These are phyloP conservation scores for Pontederia paniculata DNA, from an alignment of 176 grass and related monocot species.

Conservation along the genomic window DNA sequence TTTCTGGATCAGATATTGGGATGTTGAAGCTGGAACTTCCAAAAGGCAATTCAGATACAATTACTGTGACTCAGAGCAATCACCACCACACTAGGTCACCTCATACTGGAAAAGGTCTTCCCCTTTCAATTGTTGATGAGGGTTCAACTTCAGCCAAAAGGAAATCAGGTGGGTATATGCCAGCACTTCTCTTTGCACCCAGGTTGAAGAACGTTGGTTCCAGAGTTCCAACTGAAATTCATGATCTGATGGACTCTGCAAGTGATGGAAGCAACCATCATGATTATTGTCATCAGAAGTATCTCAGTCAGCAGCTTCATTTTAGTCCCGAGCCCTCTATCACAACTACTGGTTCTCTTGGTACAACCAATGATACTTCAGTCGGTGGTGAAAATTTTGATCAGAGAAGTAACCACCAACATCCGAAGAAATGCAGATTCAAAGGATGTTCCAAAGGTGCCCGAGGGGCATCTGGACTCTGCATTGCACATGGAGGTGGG, in stretches of 20 bases:
- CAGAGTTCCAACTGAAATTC: constrained; percentile 3
- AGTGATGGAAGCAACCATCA: constrained; percentile 17
- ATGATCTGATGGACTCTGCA: constrained; percentile 18
- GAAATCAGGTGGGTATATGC: constrained; percentile 56
- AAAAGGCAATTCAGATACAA: constrained; percentile 31
- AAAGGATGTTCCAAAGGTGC: constrained; percentile 78
- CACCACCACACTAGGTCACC: constrained; percentile 15
- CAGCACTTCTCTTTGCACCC: constrained; percentile 55
- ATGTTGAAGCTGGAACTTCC: constrained; percentile 41
- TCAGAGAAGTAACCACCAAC: constrained; percentile 38
- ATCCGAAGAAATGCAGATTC: constrained; percentile 83
- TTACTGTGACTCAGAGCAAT: constrained; percentile 1
- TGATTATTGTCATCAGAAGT: background rate
- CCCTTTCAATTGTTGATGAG: constrained; percentile 51
- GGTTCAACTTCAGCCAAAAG: constrained; percentile 85
- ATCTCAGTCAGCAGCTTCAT: constrained; percentile 19
- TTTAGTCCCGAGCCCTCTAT: constrained; percentile 45
- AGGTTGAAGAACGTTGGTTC: constrained; percentile 31
- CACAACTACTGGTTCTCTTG: constrained; percentile 42
- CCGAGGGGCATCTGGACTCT: constrained; percentile 67
- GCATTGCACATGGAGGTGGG: constrained; percentile 82
- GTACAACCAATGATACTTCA: constrained; percentile 28
- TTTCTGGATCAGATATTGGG: constrained; percentile 31
- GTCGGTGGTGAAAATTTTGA: constrained; percentile 11
- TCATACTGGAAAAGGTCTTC: constrained; percentile 24